Evolutionary conservation across 1,284 basidiomycete genomes (phyloP).

Genomic region (Sporisorium graminicola): DNA sequence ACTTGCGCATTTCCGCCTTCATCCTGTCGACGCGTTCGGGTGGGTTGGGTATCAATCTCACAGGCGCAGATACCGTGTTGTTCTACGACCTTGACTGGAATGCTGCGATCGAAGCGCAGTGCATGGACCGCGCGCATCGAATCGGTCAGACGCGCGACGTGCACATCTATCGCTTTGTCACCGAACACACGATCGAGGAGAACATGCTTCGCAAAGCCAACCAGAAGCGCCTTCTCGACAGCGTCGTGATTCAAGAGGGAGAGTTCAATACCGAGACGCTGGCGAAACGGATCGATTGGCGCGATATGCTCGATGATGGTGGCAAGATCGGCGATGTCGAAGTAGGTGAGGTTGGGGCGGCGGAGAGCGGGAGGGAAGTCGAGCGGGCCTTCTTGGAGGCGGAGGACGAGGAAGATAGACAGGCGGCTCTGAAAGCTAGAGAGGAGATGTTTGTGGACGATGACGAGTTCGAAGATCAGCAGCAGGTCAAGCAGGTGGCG

Average conservation of each 20-base stretch:
- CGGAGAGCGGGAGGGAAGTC: constrained; percentile 71
- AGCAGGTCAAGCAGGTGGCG: background rate
- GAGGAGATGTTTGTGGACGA: constrained; percentile 85
- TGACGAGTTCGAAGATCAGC: constrained; percentile 67
- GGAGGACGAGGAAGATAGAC: constrained; percentile 87
- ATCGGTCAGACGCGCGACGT: constrained; percentile 98
- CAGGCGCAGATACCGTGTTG: constrained; percentile 95
- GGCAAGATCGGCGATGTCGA: constrained; percentile 62
- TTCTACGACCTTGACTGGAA: constrained; percentile 99
- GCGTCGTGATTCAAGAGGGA: constrained; percentile 91
- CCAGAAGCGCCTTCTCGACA: constrained; percentile 91
- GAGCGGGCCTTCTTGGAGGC: constrained; percentile 82
- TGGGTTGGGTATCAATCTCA: constrained; percentile 92
- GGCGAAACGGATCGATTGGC: constrained; percentile 77
- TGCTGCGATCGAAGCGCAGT: constrained; percentile 95
- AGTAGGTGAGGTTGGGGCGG: constrained; percentile 60
- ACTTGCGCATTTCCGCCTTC: constrained; percentile 89
- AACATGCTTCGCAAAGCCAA: constrained; percentile 96
- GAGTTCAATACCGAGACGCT: constrained; percentile 77
- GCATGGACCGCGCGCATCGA: constrained; percentile 93
- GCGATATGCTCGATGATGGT: constrained; percentile 78
- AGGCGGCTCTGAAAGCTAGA: constrained; percentile 82
- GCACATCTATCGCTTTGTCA: constrained; percentile 95
- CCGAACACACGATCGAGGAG: constrained; percentile 92
- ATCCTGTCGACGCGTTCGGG: constrained; percentile 93